Base-by-base conservation (phyloP, 2,329 filamentous ascomycete species). In the Pseudonectria buxi region DNA sequence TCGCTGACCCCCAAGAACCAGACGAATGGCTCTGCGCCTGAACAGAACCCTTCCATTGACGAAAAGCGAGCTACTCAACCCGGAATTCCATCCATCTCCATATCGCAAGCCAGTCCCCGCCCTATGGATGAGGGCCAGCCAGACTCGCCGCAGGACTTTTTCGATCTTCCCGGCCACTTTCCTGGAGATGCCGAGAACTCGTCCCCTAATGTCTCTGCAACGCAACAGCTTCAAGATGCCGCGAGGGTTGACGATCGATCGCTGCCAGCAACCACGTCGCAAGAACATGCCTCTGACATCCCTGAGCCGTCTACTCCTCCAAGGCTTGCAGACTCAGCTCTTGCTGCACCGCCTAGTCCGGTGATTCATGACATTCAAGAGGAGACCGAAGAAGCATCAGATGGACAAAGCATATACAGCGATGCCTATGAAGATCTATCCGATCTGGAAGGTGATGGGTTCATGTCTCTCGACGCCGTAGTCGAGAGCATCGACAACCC, bases 371-470 rank as follows among this genome's bases (percentile, higher is more conserved):
- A 61, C 26, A 64, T 61, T 11, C 45, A 49, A 32, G 58, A 62
- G 35, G 60, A 61, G n/a, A 56, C 5, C 18, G 18, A 65, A 2
- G 65, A 72, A n/a, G 63, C 58, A 5, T 55, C 56, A 3, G 75
- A 78, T 36, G 62, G 63, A 11, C 66, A 63, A 32, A 81, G 74
- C 41, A 71, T 85, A 15, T 89, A 86, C 54, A 86, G 81, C 45
- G 85, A 89, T 58, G 84, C 84, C 1, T 81, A 81, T 35, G 85
- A 89, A 58, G 81, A 87, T 41, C 63, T 83, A 0, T 76, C 75
- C 0, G 79, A 86, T 11, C 52, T 69, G 4, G 79, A 83, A 26
- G 73, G 72, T 3, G 74, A 75, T 30, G 83, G 81, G 0, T 89
- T 86, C 50, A 68, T 78, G 51, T 88, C 83, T 4, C 67, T 89